These are phyloP conservation scores for Hypoxylon trugodes DNA, from an alignment of 495 filamentous ascomycete genomes.

Conservation along the genomic window DNA sequence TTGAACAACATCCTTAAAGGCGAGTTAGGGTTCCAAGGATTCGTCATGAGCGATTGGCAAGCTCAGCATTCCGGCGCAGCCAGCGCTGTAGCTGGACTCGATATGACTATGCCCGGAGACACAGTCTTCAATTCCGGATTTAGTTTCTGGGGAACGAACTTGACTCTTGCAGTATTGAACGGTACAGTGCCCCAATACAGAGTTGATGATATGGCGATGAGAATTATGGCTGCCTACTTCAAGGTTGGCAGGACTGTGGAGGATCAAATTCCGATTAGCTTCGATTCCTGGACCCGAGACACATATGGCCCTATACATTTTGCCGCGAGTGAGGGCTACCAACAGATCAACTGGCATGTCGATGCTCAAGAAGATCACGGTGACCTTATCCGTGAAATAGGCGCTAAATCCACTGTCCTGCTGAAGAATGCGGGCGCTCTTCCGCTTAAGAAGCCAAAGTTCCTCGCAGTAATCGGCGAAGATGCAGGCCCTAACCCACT, in stretches of 20 bases:
- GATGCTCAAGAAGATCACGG: slow-evolving; percentile 83
- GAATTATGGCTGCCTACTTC: slow-evolving; percentile 94
- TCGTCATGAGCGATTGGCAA: slow-evolving; percentile 89
- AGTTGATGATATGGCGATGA: slow-evolving; percentile 89
- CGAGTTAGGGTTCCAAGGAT: slow-evolving; percentile 94
- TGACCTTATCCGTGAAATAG: slow-evolving; percentile 74
- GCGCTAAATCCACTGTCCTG: slow-evolving; percentile 80
- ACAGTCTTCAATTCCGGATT: slow-evolving; percentile 72
- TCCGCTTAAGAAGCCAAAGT: slow-evolving; percentile 77
- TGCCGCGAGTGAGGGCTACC: slow-evolving; percentile 65
- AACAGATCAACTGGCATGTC: slow-evolving; percentile 82
- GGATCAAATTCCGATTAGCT: slow-evolving; percentile 74
- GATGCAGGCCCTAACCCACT: slow-evolving; percentile 80
- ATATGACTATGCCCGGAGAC: slow-evolving; percentile 97
- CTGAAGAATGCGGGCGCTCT: slow-evolving; percentile 86
- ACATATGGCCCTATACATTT: slow-evolving; percentile 76
- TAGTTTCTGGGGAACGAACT: slow-evolving; percentile 87
- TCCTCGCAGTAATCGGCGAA: slow-evolving; percentile 83
- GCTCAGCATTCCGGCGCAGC: slow-evolving; percentile 87
- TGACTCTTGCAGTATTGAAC: slow-evolving; percentile 85
- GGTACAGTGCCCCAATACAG: slow-evolving; percentile 91
- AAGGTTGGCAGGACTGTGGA: slow-evolving; percentile 77
- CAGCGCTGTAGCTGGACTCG: slow-evolving; percentile 81
- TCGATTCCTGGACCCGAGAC: slow-evolving; percentile 83
- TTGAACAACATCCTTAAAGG: slow-evolving; percentile 87